These are phyloP conservation scores for Paulownia fortunei DNA, from an alignment of 257 asterid genomes.

Conservation along the genomic window DNA sequence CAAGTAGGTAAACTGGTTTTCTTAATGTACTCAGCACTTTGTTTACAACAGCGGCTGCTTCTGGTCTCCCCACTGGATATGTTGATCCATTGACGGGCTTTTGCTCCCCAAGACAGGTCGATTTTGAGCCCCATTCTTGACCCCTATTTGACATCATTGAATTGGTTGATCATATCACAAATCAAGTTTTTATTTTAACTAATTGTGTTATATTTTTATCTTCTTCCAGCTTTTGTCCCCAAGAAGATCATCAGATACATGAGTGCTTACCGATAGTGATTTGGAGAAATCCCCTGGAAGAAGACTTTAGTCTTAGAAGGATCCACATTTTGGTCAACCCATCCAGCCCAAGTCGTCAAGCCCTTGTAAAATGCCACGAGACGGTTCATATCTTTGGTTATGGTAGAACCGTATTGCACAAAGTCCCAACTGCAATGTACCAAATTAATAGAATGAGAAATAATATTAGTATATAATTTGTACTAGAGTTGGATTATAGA, in stretches of 20 bases:
- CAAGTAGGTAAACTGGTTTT: conserved; percentile 56
- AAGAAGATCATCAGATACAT: too few species aligned
- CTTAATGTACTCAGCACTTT: conserved; percentile 39
- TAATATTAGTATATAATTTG: too few species aligned
- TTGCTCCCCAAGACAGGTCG: conserved; percentile 29
- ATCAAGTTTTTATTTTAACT: too few species aligned
- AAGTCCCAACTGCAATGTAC: conserved; percentile 59
- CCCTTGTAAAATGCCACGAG: conserved; percentile 55
- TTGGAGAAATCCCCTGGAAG: conserved; percentile 69
- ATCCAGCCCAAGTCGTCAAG: conserved; percentile 60
- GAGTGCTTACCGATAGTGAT: conserved; percentile 50
- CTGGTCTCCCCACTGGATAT: conserved; percentile 38
- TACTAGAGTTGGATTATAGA: neutral
- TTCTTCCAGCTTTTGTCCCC: too few species aligned
- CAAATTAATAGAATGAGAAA: too few species aligned
- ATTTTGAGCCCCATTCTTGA: conserved; percentile 35
- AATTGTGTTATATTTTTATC: too few species aligned
- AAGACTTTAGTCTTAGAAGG: conserved; percentile 53
- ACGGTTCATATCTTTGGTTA: conserved; percentile 58
- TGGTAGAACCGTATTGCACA: conserved; percentile 47
- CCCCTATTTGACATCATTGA: conserved; percentile 24
- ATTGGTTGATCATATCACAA: too few species aligned
- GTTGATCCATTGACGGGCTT: conserved; percentile 41
- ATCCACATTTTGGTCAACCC: conserved; percentile 60
- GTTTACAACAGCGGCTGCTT: conserved; percentile 33